Base-by-base conservation (phyloP, 768 basidiomycete genomes). In the Leccinum barrowsii region DNA sequence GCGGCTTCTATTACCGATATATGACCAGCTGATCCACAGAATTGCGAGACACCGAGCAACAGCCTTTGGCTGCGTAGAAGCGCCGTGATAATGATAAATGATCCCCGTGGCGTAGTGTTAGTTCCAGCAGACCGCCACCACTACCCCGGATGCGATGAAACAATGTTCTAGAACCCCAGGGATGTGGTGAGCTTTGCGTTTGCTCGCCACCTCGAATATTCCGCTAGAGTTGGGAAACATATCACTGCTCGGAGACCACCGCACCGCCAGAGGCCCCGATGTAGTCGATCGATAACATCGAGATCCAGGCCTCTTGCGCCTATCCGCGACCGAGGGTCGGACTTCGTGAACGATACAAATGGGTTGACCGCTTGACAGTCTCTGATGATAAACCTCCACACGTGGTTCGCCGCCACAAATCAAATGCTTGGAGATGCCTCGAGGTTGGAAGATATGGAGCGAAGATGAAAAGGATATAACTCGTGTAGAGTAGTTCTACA, bases 281-380 rank as follows among this genome's bases (percentile, higher is more conserved):
- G 79, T 80, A 54, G 74, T 75, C 24, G 28, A 87, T 60, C 35
- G 68, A 72, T 50, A 87, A 75, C 50, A 73, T 52, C 69, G 47
- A 87, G 74, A 15, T 69, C 58, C 5, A 77, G 74, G 42, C 72
- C 78, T 11, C 19, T 65, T 64, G 54, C 70, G 73, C 61, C 84
- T 77, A 59, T 81, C 80, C 24, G 62, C 59, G 26, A 75, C 62
- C 42, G 76, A 76, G 1, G 84, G 85, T n/a, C 83, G 80, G 50
- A 84, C 82, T 52, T 83, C 76, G n/a, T 62, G 54, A 78, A 65
- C 82, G 83, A 50, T 80, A 85, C 10, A 78, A 74, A n/a, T 85
- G 75, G 75, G 54, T 80, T 79, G 52, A 85, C 74, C 1, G 65
- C 69, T 53, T 69, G 67, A 32, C 78, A 63, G 51, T 44, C 53